Base-by-base conservation (phyloP, 2,329 filamentous ascomycete species). In the Raffaelea arxii region DNA sequence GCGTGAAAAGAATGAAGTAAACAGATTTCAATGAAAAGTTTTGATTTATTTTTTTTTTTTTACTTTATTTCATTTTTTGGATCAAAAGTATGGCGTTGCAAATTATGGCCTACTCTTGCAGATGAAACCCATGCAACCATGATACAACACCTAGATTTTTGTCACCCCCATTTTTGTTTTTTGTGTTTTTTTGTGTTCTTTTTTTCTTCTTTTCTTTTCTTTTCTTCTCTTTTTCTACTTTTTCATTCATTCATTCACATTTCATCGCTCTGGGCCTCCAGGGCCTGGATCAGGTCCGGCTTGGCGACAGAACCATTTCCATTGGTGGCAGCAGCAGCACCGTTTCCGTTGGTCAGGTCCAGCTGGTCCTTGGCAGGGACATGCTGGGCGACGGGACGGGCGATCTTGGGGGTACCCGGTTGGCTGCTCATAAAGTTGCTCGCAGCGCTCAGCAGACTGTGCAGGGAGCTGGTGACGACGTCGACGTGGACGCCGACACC, bases 401-500 rank as follows among this genome's bases (percentile, higher is more conserved):
- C 76, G 12, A 79, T 70, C 41, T 82, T 72, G 18, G 84, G 84
- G 32, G 83, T 88, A 25, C 76, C 75, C 2, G 84, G 80, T 50
- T 81, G 72, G 54, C 80, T 86, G 21, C 78, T 72, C 25, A 87
- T 73, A 64, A 91, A 91, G 85, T 85, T 91, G 63, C 81, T 86
- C 46, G 90, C 89, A 43, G 89, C 90, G 55, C 83, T 85, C 62
- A 95, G 70, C 55, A 95, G 71, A 48, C 90, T 90, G 62, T 89
- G 85, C 59, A 96, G 75, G 63, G 84, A 90, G 57, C 86, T 89
- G 64, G 94, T 86, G 19, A 94, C 87, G 50, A 94, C 87, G 70
- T 95, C 91, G 62, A 91, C 84, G 62, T 96, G 87, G 56, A 96
- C 86, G 27, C 87, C 89, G 6, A 95, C 84, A 55, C 89, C 89